phyloP scores from a whole-genome alignment of 345 rosid species.

The Raphanus raphanistrum region DNA sequence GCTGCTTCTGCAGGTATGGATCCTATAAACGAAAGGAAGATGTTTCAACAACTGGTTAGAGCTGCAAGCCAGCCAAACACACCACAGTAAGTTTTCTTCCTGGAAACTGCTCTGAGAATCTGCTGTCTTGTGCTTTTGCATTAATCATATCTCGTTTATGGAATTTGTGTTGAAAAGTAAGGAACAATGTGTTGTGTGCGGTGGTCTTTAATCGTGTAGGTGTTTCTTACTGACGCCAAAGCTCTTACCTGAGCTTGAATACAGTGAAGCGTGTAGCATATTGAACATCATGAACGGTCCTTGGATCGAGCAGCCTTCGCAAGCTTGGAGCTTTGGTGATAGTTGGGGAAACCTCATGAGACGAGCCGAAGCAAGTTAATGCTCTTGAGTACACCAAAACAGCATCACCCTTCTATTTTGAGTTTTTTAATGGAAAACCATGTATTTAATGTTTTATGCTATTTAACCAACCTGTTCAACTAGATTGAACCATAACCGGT shows the following conservation, averaged over 20 bases:
- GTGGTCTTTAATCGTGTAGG: constrained; percentile 42
- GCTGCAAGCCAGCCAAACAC: constrained; percentile 94
- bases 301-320: constrained; percentile 77
- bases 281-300: constrained; percentile 27
- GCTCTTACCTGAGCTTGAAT: constrained; percentile 81
- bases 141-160: neutral
- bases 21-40: constrained; percentile 91
- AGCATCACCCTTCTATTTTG: neutral
- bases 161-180: neutral
- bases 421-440: neutral
- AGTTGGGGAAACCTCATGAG: neutral
- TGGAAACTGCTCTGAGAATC: constrained; percentile 15
- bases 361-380: neutral
- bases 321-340: constrained; percentile 64
- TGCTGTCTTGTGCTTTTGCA: neutral
- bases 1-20: constrained; percentile 72
- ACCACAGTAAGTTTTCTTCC: constrained; percentile 63
- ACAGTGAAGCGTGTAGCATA: constrained; percentile 81
- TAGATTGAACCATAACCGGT: neutral
- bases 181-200: neutral
- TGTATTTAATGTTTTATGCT: neutral
- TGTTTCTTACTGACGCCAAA: constrained; percentile 92
- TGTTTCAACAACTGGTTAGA: constrained; percentile 96
- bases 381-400: neutral
- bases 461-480: constrained; percentile 3